These are phyloP conservation scores for Sinapis alba DNA, from an alignment of 441 rosid species.

Conservation along the genomic window DNA sequence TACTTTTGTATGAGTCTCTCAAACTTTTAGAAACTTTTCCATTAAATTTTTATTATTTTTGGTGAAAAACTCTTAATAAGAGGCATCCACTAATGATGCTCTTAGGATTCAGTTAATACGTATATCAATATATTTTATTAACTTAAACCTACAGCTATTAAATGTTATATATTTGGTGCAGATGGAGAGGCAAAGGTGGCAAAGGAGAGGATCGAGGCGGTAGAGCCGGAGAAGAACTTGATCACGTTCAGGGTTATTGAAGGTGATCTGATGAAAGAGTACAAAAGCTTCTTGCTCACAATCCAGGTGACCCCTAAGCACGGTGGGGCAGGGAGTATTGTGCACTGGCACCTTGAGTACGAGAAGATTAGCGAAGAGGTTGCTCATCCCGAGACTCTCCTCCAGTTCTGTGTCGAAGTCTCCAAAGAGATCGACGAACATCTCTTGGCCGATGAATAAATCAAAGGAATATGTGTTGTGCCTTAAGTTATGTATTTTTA, in stretches of 20 bases:
- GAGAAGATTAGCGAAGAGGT: conserved; percentile 30
- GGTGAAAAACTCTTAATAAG: no score
- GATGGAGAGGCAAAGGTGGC: conserved; percentile 34
- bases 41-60: no score
- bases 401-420: conserved; percentile 17
- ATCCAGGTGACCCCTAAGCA: conserved; percentile 33
- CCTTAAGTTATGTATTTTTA: not conserved
- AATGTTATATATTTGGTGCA: not conserved
- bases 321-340: conserved; percentile 21
- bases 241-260: conserved; percentile 10
- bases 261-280: not conserved
- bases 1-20: no score
- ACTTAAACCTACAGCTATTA: not conserved
- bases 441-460: conserved; percentile 26
- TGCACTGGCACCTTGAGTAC: conserved; percentile 33
- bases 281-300: not conserved
- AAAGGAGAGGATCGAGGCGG: conserved; percentile 27
- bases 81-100: no score
- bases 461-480: not conserved
- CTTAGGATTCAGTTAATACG: no score
- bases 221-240: conserved; percentile 31
- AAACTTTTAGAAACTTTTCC: no score
- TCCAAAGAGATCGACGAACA: conserved; percentile 35
- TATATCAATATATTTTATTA: no score
- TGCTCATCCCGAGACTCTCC: conserved; percentile 34